Evolutionary conservation across 2,329 filamentous ascomycete species (phyloP), one percentile per base, ranked within the genome.

Genomic region (Talaromyces rugulosus): DNA sequence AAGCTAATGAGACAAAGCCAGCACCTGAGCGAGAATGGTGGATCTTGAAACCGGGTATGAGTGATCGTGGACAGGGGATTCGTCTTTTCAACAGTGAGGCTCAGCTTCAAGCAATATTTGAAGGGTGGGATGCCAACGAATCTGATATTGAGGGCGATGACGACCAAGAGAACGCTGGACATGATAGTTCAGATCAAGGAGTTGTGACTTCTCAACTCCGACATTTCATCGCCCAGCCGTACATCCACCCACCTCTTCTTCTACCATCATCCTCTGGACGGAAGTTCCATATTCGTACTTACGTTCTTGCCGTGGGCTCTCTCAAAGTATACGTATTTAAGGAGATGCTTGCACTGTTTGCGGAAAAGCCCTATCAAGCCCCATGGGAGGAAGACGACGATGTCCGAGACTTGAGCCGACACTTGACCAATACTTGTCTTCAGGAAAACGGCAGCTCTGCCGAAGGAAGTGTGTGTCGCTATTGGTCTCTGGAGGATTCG

Each of bases 21-120:
- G 85, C 84, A 18, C 67, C 75, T 9, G 78, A 83, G 50, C 83
- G 84, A 63, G 87, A 96, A 73, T 99, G 94, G 94, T 99, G 95
- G 95, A 98, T 99, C 67, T 76, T 99, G 63, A 99, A 99, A 77
- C 94, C 95, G 0, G 90, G 94, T 8, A 98, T 99, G 95, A 96
- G 92, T 74, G 95, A 99, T 73, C 85, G 94, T 28, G 95, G 94
- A 0, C 93, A 97, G 73, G 95, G 95, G 0, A 97, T 99, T 62
- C 81, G 91, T 44, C 80, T 99, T 0, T 99, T 99, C 75, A 90
- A 87, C 69, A 91, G 87, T 2, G 90, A 95, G 80, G 87, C 89
- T 61, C 88, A 96, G 71, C 79, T 99, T n/a, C 89, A 89, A 64
- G 83, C 73, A 14, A 95, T 99, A 59, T 99, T 98, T 71, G 92